Percentiles rank a stretch among this genome's conserved stretches.
phyloP scores from a whole-genome alignment of 345 rosid genomes.

The Erodium maritimum region DNA sequence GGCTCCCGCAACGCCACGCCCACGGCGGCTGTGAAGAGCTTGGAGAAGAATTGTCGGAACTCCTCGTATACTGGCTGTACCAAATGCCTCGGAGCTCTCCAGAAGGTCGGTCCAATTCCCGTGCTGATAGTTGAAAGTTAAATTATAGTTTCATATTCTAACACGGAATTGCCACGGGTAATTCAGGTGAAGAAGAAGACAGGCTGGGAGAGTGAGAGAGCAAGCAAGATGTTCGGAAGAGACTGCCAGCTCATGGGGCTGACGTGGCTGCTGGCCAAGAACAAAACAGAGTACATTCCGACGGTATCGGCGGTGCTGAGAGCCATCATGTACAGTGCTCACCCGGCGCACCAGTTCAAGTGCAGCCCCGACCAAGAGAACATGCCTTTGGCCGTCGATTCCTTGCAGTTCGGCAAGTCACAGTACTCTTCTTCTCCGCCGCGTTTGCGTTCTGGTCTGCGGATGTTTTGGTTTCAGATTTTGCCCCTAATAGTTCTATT shows the following conservation, averaged over 20 bases:
- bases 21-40: conserved; percentile 68
- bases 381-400: conserved; percentile 99
- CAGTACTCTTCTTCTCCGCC: conserved; percentile 44
- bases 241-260: conserved; percentile 99
- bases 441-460: conserved; percentile 7
- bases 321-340: conserved; percentile 84
- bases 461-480: conserved; percentile 13
- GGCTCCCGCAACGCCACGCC: conserved; percentile 67
- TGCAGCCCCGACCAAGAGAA: conserved; percentile 99
- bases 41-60: conserved; percentile 84
- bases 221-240: conserved; percentile 70
- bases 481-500: conserved; percentile 19
- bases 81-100: conserved; percentile 84
- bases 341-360: conserved; percentile 62
- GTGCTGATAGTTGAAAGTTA: conserved; percentile 63
- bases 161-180: conserved; percentile 13
- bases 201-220: conserved; percentile 39
- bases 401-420: conserved; percentile 66
- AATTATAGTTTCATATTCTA: background rate
- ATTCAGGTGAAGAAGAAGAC: conserved; percentile 57
- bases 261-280: conserved; percentile 92
- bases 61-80: conserved; percentile 92
- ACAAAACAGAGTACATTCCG: conserved; percentile 94
- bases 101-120: conserved; percentile 40
- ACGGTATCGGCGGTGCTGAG: conserved; percentile 94